Conservation (phyloP, 1,284 basidiomycete genomes). For the Pascua guehoae region DNA sequence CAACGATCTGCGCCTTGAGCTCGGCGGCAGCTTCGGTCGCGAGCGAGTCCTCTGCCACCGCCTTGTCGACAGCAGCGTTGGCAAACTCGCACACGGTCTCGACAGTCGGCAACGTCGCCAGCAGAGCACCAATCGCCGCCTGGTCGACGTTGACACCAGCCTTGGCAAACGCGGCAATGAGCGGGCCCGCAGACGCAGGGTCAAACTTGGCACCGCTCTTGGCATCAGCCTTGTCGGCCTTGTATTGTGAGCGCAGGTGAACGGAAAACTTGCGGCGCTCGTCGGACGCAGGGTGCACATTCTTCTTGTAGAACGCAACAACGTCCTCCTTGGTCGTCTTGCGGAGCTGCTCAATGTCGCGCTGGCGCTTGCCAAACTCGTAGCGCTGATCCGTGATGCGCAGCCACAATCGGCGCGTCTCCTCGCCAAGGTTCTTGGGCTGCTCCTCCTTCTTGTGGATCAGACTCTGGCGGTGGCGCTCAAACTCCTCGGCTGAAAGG, state of each 20-base stretch:
- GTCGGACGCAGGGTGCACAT: conserved; percentile 67
- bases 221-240: conserved; percentile 9
- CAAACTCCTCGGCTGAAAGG: conserved; percentile 63
- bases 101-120: conserved; percentile 54
- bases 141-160: conserved; percentile 58
- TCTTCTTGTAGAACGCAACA: conserved; percentile 65
- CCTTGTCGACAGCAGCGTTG: conserved; percentile 40
- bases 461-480: conserved; percentile 61
- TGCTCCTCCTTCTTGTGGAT: conserved; percentile 68
- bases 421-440: conserved; percentile 66
- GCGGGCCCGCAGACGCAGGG: conserved; percentile 61
- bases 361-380: conserved; percentile 67
- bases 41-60: conserved; percentile 22
- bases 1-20: conserved; percentile 57
- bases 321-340: conserved; percentile 73
- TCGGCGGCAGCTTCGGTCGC: conserved; percentile 53
- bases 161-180: conserved; percentile 58
- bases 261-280: conserved; percentile 74
- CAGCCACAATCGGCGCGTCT: conserved; percentile 62
- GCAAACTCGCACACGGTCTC: conserved; percentile 57
- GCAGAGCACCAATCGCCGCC: conserved; percentile 51
- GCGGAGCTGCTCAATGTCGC: conserved; percentile 64
- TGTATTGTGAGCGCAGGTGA: conserved; percentile 65
- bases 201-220: conserved; percentile 56
- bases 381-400: conserved; percentile 72